These are phyloP conservation scores for Castanea sativa DNA, from an alignment of 306 rosid genomes.

Conservation along the genomic window DNA sequence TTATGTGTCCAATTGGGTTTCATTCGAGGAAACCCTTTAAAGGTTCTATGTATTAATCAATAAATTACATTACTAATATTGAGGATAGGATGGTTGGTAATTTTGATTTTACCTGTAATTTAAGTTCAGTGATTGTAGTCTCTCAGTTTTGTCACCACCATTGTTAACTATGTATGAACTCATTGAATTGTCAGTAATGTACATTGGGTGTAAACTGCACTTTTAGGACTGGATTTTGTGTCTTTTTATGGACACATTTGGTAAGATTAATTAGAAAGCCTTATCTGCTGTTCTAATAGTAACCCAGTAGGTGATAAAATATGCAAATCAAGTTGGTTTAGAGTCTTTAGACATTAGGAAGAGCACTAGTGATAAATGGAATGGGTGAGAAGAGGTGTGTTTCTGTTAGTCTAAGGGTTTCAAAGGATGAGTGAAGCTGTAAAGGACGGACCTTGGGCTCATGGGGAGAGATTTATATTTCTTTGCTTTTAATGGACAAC, in stretches of 20 bases:
- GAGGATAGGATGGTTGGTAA: background rate
- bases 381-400: background rate
- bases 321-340: too few species aligned
- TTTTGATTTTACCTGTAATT: background rate
- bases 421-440: background rate
- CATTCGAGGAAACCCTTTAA: background rate
- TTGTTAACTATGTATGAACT: background rate
- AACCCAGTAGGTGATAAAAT: too few species aligned
- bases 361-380: too few species aligned
- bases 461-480: background rate
- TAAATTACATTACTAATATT: background rate
- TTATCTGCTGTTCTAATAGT: too few species aligned
- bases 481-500: background rate
- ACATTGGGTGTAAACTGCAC: too few species aligned
- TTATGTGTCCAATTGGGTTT: too few species aligned
- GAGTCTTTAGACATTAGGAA: too few species aligned
- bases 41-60: background rate
- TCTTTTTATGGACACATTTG: too few species aligned
- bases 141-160: background rate
- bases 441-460: background rate
- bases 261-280: too few species aligned
- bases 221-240: too few species aligned
- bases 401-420: background rate
- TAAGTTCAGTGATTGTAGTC: too few species aligned
- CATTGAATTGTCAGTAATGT: too few species aligned